Percentiles rank a stretch among this genome's conserved stretches.
Evolutionary conservation across 2,329 filamentous ascomycete species (phyloP).

Genomic region (Plectosphaerella sp.): DNA sequence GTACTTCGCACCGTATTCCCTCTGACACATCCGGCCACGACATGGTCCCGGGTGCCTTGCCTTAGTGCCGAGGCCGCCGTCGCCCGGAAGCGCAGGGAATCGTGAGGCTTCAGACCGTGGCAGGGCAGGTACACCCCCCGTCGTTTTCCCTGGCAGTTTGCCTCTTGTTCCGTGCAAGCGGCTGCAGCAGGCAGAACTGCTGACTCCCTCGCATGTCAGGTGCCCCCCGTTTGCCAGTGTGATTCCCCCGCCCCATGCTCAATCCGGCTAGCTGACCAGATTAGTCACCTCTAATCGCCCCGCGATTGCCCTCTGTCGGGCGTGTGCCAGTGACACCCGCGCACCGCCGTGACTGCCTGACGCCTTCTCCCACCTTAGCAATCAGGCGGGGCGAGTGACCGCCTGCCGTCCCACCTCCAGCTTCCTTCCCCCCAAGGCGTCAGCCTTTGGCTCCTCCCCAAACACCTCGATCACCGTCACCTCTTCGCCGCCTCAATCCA

Average conservation of each 20-base stretch:
- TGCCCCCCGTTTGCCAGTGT: background rate
- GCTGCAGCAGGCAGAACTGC: background rate
- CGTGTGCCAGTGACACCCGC: background rate
- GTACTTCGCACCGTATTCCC: background rate
- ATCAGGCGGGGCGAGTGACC: slow-evolving; percentile 9
- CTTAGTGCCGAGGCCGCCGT: too few species aligned
- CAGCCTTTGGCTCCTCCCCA: slow-evolving; percentile 11
- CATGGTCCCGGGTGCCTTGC: too few species aligned
- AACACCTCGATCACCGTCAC: slow-evolving; percentile 9
- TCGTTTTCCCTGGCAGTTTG: too few species aligned
- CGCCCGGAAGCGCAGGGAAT: too few species aligned
- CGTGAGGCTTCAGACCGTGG: too few species aligned
- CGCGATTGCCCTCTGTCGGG: background rate
- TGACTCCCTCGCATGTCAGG: slow-evolving; percentile 1
- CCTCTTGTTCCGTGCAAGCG: too few species aligned
- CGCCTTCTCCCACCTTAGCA: slow-evolving; percentile 6
- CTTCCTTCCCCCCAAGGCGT: slow-evolving; percentile 10
- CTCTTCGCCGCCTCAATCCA: slow-evolving; percentile 2
- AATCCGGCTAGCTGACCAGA: background rate
- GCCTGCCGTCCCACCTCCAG: slow-evolving; percentile 9
- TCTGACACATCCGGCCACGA: background rate
- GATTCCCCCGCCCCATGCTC: slow-evolving; percentile 2
- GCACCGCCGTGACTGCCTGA: background rate
- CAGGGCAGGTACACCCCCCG: too few species aligned
- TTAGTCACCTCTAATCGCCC: slow-evolving; percentile 4